phyloP scores from a whole-genome alignment of 495 filamentous ascomycete species.

The Aspergillus sparsus region DNA sequence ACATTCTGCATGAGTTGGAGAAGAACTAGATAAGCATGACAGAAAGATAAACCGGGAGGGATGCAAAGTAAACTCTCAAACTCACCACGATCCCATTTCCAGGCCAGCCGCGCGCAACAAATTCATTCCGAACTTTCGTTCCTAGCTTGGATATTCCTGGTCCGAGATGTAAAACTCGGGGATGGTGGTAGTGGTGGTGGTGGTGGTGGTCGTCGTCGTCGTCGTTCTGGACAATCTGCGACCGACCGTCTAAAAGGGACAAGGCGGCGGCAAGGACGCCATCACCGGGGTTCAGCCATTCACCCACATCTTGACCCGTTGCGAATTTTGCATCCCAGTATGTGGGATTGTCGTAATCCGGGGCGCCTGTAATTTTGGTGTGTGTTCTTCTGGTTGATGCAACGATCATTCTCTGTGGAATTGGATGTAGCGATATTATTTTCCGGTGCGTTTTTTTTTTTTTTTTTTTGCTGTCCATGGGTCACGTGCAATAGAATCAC shows the following conservation, averaged over 20 bases:
- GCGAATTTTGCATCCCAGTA: slow-evolving; percentile 46
- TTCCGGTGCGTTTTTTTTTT: neutral
- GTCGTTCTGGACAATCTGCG: neutral
- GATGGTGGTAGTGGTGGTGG: slow-evolving; percentile 10
- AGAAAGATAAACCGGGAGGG: neutral
- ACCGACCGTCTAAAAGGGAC: slow-evolving; percentile 28
- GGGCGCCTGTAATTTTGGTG: slow-evolving; percentile 32
- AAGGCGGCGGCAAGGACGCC: slow-evolving; percentile 35
- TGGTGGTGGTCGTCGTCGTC: neutral
- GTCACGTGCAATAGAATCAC: too few relatives aligned
- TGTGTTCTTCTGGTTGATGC: slow-evolving; percentile 22
- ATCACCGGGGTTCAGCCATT: slow-evolving; percentile 48
- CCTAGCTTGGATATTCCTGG: slow-evolving; percentile 45
- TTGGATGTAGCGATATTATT: neutral
- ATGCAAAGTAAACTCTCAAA: neutral
- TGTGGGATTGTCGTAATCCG: slow-evolving; percentile 42
- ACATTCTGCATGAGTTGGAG: slow-evolving; percentile 35
- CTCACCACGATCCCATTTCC: slow-evolving; percentile 42
- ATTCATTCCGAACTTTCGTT: slow-evolving; percentile 35
- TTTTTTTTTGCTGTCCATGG: too few relatives aligned
- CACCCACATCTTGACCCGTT: slow-evolving; percentile 43
- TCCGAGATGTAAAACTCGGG: slow-evolving; percentile 42
- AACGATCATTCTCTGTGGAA: slow-evolving; percentile 19
- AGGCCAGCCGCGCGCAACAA: slow-evolving; percentile 31
- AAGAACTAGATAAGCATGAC: neutral